Percentiles rank a stretch among this genome's conserved stretches.
phyloP scores from a whole-genome alignment of 768 basidiomycete genomes.

The Pleurotus giganteus region DNA sequence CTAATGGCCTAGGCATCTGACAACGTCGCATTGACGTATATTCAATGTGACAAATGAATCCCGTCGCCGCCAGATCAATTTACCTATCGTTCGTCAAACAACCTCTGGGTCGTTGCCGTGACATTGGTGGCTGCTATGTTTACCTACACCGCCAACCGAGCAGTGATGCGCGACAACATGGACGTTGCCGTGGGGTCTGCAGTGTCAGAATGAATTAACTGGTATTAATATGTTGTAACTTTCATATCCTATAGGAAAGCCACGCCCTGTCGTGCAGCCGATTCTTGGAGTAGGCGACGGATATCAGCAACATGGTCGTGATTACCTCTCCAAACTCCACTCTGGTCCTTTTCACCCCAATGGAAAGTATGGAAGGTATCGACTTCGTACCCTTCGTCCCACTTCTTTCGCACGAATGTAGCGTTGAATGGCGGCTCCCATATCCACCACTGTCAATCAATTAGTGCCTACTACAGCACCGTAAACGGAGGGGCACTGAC shows the following conservation, averaged over 20 bases:
- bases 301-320: conserved; percentile 8
- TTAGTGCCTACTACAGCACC: neutral
- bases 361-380: conserved; percentile 52
- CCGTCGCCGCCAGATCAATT: too few species aligned
- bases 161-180: too few species aligned
- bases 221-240: too few species aligned
- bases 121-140: too few species aligned
- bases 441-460: conserved; percentile 40
- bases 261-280: conserved; percentile 1
- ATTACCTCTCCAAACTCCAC: conserved; percentile 9
- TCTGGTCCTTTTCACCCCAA: conserved; percentile 32
- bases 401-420: conserved; percentile 43
- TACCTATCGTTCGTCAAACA: too few species aligned
- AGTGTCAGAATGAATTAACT: too few species aligned
- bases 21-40: too few species aligned
- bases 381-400: conserved; percentile 45
- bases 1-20: too few species aligned
- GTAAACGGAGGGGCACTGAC: neutral
- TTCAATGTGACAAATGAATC: too few species aligned
- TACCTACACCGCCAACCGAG: too few species aligned
- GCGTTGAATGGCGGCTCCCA: conserved; percentile 44
- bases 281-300: conserved; percentile 3
- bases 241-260: neutral
- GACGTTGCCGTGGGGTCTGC: too few species aligned
- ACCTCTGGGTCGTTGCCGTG: too few species aligned